phyloP scores from a whole-genome alignment of 371 early-diverging fungal genomes.

The Rhizopus sp. region DNA sequence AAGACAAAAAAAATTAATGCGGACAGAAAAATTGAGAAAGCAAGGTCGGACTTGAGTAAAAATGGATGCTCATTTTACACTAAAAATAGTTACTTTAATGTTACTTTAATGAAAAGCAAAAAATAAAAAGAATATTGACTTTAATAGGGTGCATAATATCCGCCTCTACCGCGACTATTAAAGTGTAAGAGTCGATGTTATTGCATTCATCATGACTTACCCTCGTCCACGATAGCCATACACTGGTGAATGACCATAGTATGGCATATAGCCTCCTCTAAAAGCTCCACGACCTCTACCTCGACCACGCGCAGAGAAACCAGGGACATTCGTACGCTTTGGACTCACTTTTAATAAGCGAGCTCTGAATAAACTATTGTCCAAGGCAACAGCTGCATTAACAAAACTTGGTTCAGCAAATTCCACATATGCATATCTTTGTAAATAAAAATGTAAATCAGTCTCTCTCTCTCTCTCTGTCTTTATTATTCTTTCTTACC shows the following conservation, averaged over 20 bases:
- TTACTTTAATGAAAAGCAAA: not conserved
- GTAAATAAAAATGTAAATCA: not conserved
- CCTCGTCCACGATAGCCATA: slow-evolving; percentile 60
- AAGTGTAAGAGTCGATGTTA: slow-evolving; percentile 14
- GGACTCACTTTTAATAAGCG: slow-evolving; percentile 82
- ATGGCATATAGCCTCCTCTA: slow-evolving; percentile 62
- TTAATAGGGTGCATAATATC: slow-evolving; percentile 69
- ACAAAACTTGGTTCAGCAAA: slow-evolving; percentile 89
- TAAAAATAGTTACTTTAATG: not conserved
- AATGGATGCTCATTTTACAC: too few species aligned
- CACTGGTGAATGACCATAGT: slow-evolving; percentile 54
- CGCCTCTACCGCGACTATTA: slow-evolving; percentile 60
- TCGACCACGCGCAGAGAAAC: slow-evolving; percentile 72
- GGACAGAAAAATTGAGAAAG: too few species aligned
- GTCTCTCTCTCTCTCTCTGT: not conserved
- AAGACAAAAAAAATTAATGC: not conserved
- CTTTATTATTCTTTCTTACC: slow-evolving; percentile 62
- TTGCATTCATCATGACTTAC: slow-evolving; percentile 32
- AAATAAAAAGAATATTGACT: slow-evolving; percentile 1
- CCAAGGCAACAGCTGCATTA: slow-evolving; percentile 84
- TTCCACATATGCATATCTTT: slow-evolving; percentile 92
- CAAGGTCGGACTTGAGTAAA: too few species aligned
- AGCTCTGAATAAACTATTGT: slow-evolving; percentile 89
- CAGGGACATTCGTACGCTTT: slow-evolving; percentile 96
- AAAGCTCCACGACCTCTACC: slow-evolving; percentile 65